A percentile compares a stretch with the other conserved stretches of the same genome.
Evolutionary conservation across 805 yeast species (phyloP).

Genomic region (Candida coquimbonensis): DNA sequence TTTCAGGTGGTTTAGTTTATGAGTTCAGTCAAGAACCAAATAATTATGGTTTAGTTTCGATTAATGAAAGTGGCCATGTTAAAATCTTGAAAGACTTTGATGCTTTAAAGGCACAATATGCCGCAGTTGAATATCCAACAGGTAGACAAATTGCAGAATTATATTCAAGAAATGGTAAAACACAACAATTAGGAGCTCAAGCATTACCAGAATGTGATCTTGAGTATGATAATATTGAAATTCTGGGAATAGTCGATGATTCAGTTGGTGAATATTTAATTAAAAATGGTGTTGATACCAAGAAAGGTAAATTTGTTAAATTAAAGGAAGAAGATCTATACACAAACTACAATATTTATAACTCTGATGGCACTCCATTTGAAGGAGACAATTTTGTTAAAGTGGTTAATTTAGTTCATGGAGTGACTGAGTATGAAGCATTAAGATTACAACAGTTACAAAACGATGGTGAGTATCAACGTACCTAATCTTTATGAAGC

Average conservation of each 20-base stretch:
- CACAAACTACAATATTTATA: conserved; percentile 36
- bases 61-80: conserved; percentile 41
- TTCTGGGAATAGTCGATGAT: conserved; percentile 30
- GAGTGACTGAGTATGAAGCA: conserved; percentile 21
- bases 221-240: conserved; percentile 36
- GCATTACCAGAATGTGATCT: conserved; percentile 30
- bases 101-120: conserved; percentile 42
- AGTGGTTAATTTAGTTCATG: conserved; percentile 17
- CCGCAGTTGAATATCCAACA: conserved; percentile 27
- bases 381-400: conserved; percentile 18
- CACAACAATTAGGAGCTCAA: conserved; percentile 19
- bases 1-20: conserved; percentile 89
- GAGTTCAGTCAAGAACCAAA: conserved; percentile 78
- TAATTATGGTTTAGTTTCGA: conserved; percentile 75
- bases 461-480: conserved; percentile 17
- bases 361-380: conserved; percentile 33
- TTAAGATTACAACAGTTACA: conserved; percentile 15
- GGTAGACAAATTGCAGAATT: conserved; percentile 20
- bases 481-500: neutral
- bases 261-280: conserved; percentile 41
- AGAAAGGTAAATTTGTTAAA: conserved; percentile 43
- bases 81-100: conserved; percentile 50
- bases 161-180: conserved; percentile 18
- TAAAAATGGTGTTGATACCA: conserved; percentile 39
- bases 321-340: conserved; percentile 36